These are phyloP conservation scores for Chaetothyriales sp. DNA, from an alignment of 2,329 filamentous ascomycete species.

Conservation along the genomic window DNA sequence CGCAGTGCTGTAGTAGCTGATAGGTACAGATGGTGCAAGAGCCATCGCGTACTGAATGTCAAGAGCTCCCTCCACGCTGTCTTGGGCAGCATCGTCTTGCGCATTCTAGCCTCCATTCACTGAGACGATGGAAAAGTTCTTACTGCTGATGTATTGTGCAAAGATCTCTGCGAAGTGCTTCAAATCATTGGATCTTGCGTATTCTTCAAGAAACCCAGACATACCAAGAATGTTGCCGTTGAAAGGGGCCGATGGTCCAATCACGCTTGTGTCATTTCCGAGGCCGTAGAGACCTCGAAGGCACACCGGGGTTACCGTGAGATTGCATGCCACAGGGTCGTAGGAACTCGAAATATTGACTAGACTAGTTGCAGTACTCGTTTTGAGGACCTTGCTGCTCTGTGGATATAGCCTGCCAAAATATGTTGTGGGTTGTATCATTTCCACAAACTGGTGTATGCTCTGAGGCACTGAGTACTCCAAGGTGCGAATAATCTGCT, in stretches of 20 bases:
- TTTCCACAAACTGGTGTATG: slow-evolving; percentile 42
- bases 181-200: slow-evolving; percentile 42
- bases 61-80: slow-evolving; percentile 37
- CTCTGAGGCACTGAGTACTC: slow-evolving; percentile 49
- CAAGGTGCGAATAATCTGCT: slow-evolving; percentile 40
- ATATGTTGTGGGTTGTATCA: slow-evolving; percentile 53
- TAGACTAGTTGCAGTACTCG: not conserved
- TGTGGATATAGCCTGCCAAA: slow-evolving; percentile 41
- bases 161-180: slow-evolving; percentile 42
- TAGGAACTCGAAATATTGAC: slow-evolving; percentile 7
- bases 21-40: slow-evolving; percentile 41
- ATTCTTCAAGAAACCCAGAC: slow-evolving; percentile 38
- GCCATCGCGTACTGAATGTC: slow-evolving; percentile 46
- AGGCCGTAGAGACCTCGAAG: slow-evolving; percentile 31
- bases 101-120: slow-evolving; percentile 44
- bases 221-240: slow-evolving; percentile 31
- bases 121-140: slow-evolving; percentile 43
- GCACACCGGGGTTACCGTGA: slow-evolving; percentile 35
- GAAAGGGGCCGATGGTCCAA: slow-evolving; percentile 27
- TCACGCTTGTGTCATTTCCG: slow-evolving; percentile 27
- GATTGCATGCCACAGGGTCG: slow-evolving; percentile 25
- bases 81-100: slow-evolving; percentile 29
- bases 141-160: slow-evolving; percentile 37
- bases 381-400: slow-evolving; percentile 22
- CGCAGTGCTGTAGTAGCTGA: slow-evolving; percentile 47